Evolutionary conservation across 1,284 basidiomycete species (phyloP), one percentile per base, ranked within the genome.

Genomic region (Macrocystidia cucumis): DNA sequence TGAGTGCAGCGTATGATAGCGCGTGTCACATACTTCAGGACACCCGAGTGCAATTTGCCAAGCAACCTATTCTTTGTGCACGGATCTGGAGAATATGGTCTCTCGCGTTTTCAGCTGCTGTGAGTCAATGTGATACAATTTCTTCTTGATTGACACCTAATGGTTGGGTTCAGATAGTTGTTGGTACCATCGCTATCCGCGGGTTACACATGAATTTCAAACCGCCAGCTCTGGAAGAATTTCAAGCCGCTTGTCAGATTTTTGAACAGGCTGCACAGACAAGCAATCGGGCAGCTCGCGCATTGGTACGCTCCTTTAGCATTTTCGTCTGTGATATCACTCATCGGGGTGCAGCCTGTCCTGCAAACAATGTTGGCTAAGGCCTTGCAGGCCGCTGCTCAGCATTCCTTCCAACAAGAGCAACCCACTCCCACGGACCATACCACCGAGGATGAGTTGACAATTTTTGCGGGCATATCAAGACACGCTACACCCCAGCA

Each of bases 81-180:
- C 57, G 68, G 6, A 49, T 71, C n/a, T 71, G 67, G 63, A 55
- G 62, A 31, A 64, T 71, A 29, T 72, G 70, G 69, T 59, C 67
- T 3, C 50, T 63, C 25, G 57, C 63, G 2, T 72, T 72, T 42
- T 58, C 63, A 12, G 63, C 69, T 21, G 58, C 67, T 18, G 68
- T 71, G 45, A 48, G 62, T 45, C 35, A 2, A 11, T 11, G 6
- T 29, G 12, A 29, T 7, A 29, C 14, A 7, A 9, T 29, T 11
- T 14, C 9, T 32, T 16, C 29, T 9, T 9, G 27, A 27, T 25
- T 25, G 12, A 12, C 8, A 25, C 8, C 12, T 25, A 25, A 25
- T 25, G 23, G 12, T 25, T 25, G 21, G 17, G 18, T 16, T 9
- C 28, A 70, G 67, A 51, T 72, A 8, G 54, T 66, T 18, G 54